Base-by-base conservation (phyloP, 2,329 filamentous ascomycete species). In the Mycosphaerella arachidis region DNA sequence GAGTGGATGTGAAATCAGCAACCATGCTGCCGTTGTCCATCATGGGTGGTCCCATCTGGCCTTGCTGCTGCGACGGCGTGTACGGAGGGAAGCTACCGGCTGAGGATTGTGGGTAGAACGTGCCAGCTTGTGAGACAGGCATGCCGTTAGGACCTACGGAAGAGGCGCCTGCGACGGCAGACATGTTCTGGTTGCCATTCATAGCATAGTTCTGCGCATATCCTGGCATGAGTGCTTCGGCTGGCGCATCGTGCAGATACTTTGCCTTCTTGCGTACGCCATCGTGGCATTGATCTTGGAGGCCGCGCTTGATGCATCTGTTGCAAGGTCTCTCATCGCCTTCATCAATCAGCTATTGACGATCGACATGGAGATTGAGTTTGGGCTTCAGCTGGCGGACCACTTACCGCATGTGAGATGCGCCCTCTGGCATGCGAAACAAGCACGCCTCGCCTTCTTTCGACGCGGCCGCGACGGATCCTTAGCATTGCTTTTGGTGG, bases 191-290 rank as follows among this genome's bases (percentile, higher is more conserved):
- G 16, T 57, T 56, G 33, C 68, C 67, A 50, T 66, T 66, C 59
- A 68, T 56, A 18, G 66, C 84, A 70, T 88, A 90, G 63, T 82
- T 86, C 63, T 82, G 86, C 31, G 88, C 87, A 52, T 94, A 82
- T 46, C 94, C 91, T n/a, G 92, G 91, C 72, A 93, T 84, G 63
- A 97, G 81, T 50, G 92, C 92, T 73, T 95, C 92, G 55, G 91
- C 86, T 37, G 93, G 92, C 29, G 93, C 92, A 81, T 97, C 94
- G 72, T 97, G 92, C 58, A 99, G 89, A 75, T 99, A 99, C 76
- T 99, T 99, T 55, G 94, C 94, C 82, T 97, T 99, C 77, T 99
- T 99, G 64, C 94, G 89, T 55, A 97, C 92, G 56, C 94, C 94
- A 73, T 99, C 94, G 75, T 96, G 92, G 72, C 94, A 99, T 62